These are phyloP conservation scores for Diplodia sapinea DNA, from an alignment of 2,329 filamentous ascomycete species.

Conservation along the genomic window DNA sequence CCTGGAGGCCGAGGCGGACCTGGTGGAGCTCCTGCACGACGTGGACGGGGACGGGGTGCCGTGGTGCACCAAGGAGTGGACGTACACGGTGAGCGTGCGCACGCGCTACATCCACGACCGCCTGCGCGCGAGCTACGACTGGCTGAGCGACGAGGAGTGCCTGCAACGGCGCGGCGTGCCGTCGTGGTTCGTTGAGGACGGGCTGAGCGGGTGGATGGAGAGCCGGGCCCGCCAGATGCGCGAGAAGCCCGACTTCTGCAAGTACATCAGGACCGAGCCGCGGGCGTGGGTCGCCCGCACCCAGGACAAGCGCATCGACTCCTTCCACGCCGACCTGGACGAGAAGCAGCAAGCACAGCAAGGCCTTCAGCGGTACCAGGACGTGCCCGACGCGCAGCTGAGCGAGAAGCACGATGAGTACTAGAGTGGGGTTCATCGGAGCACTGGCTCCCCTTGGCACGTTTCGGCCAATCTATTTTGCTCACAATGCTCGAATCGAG, in stretches of 20 bases:
- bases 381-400: not conserved
- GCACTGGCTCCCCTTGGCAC: not conserved
- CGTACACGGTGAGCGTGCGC: constrained; percentile 12
- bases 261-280: not conserved
- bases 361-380: not conserved
- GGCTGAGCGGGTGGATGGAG: constrained; percentile 24
- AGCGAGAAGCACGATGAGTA: not conserved
- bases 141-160: not conserved
- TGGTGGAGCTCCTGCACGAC: constrained; percentile 26
- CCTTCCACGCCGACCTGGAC: constrained; percentile 18
- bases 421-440: not conserved
- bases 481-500: not conserved
- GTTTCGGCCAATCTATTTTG: constrained; percentile 8
- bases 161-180: not conserved
- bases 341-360: constrained; percentile 21
- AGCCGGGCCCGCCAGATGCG: constrained; percentile 19
- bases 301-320: constrained; percentile 19
- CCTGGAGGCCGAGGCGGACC: constrained; percentile 20
- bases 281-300: not conserved
- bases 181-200: constrained; percentile 19
- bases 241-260: constrained; percentile 20
- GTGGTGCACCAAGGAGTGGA: constrained; percentile 25
- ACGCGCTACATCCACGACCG: constrained; percentile 21
- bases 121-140: constrained; percentile 1
- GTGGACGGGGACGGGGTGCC: constrained; percentile 12